Evolutionary conservation across 2,329 filamentous ascomycete species (phyloP).

Genomic region (Ceratocystis eucalypticola): DNA sequence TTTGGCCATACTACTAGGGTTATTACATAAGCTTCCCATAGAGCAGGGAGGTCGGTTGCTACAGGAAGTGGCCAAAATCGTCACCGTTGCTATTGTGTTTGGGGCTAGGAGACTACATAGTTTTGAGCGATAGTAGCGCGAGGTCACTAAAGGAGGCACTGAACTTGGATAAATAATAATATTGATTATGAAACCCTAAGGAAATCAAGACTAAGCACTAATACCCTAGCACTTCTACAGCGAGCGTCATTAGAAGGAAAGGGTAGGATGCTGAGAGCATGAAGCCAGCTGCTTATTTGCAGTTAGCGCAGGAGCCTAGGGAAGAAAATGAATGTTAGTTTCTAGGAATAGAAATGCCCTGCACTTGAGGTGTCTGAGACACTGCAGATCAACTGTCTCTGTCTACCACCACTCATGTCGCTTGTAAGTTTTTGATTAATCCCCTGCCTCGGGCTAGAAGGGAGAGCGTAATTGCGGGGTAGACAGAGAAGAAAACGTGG

Average conservation of each 20-base stretch:
- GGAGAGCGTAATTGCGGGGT: constrained; percentile 6
- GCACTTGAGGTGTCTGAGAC: background rate
- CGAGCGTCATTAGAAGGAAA: background rate
- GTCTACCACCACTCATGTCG: too few relatives aligned
- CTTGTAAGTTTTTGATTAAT: background rate
- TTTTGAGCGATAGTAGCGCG: too few relatives aligned
- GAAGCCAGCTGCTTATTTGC: constrained; percentile 7
- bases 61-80: too few relatives aligned
- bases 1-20: too few relatives aligned
- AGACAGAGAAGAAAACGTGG: background rate
- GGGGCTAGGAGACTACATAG: too few relatives aligned
- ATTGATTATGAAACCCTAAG: background rate
- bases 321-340: constrained; percentile 1
- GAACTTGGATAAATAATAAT: too few relatives aligned
- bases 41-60: too few relatives aligned
- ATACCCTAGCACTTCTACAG: background rate
- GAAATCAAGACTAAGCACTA: background rate
- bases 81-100: too few relatives aligned
- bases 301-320: constrained; percentile 12
- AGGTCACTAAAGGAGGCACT: too few relatives aligned
- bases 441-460: background rate
- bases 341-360: background rate
- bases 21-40: too few relatives aligned
- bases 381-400: too few relatives aligned
- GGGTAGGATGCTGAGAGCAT: background rate